Conservation (phyloP, 1,284 basidiomycete species). For the Ustilago sp. region DNA sequence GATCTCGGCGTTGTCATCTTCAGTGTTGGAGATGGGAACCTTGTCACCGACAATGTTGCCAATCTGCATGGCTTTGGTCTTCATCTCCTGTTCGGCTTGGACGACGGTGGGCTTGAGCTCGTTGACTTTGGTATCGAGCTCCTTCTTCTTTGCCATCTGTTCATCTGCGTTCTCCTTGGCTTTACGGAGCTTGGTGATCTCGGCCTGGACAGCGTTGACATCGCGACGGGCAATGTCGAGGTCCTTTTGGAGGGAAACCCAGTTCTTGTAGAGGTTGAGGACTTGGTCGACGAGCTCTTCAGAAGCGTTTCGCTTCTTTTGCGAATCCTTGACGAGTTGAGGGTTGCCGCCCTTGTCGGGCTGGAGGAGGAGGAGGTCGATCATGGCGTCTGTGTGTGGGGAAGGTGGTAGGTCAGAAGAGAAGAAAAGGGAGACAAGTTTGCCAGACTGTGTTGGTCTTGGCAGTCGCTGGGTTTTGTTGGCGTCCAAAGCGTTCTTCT, state of each 20-base stretch:
- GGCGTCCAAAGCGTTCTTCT: constrained; percentile 12
- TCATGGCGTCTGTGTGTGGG: constrained; percentile 26
- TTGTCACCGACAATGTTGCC: constrained; percentile 92
- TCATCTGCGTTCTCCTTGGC: constrained; percentile 90
- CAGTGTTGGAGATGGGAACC: constrained; percentile 86
- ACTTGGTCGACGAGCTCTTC: constrained; percentile 94
- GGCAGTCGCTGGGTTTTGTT: background rate
- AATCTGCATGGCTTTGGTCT: constrained; percentile 82
- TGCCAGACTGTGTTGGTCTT: constrained; percentile 20
- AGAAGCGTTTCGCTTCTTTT: constrained; percentile 87
- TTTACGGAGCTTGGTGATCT: constrained; percentile 94
- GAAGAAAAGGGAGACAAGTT: background rate
- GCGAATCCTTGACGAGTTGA: constrained; percentile 90
- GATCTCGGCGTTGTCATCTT: constrained; percentile 91
- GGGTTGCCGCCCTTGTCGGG: constrained; percentile 83
- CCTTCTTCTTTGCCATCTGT: constrained; percentile 81
- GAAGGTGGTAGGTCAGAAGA: background rate
- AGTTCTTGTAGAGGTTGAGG: constrained; percentile 88
- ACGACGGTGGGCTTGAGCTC: constrained; percentile 74
- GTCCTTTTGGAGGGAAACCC: constrained; percentile 90
- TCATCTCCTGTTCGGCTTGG: constrained; percentile 81
- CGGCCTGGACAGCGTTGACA: constrained; percentile 90
- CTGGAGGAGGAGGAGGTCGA: constrained; percentile 60
- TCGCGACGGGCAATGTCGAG: constrained; percentile 82
- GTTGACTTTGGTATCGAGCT: constrained; percentile 82